A percentile compares a stretch with the other conserved stretches of the same genome.
Evolutionary conservation across 2,329 filamentous ascomycete genomes (phyloP).

Genomic region (Diplocarpon mali): DNA sequence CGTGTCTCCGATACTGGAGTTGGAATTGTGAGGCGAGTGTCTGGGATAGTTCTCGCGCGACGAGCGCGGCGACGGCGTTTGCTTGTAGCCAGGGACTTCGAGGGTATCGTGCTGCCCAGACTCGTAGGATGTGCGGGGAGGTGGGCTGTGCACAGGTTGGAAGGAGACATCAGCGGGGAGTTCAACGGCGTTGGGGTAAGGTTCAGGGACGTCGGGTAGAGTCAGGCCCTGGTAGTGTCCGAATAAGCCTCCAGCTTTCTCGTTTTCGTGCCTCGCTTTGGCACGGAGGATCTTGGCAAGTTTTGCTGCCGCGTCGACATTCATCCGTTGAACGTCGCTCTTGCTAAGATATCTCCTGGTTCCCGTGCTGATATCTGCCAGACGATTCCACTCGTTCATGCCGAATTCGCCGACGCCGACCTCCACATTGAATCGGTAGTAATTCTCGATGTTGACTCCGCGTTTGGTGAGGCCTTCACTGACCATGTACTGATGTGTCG

Average conservation of each 20-base stretch:
- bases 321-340: slow-evolving; percentile 64
- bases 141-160: slow-evolving; percentile 14
- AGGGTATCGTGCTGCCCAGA: slow-evolving; percentile 23
- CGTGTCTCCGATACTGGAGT: slow-evolving; percentile 17
- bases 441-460: slow-evolving; percentile 77
- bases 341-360: slow-evolving; percentile 75
- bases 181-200: slow-evolving; percentile 36
- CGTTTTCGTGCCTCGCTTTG: slow-evolving; percentile 33
- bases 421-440: slow-evolving; percentile 94
- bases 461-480: slow-evolving; percentile 66
- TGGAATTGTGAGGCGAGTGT: slow-evolving; percentile 28
- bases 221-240: slow-evolving; percentile 10
- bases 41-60: slow-evolving; percentile 26
- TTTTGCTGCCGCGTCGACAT: slow-evolving; percentile 64
- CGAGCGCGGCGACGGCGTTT: slow-evolving; percentile 26
- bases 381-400: slow-evolving; percentile 94
- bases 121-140: slow-evolving; percentile 26
- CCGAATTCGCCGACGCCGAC: slow-evolving; percentile 93
- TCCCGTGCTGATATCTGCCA: slow-evolving; percentile 90
- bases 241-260: slow-evolving; percentile 5
- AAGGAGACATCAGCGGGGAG: slow-evolving; percentile 40
- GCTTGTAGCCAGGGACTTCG: slow-evolving; percentile 16
- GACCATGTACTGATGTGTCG: slow-evolving; percentile 78
- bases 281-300: slow-evolving; percentile 74
- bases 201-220: slow-evolving; percentile 29